phyloP scores from a whole-genome alignment of 1,284 basidiomycete species.

The Marasmius tenuissimus region DNA sequence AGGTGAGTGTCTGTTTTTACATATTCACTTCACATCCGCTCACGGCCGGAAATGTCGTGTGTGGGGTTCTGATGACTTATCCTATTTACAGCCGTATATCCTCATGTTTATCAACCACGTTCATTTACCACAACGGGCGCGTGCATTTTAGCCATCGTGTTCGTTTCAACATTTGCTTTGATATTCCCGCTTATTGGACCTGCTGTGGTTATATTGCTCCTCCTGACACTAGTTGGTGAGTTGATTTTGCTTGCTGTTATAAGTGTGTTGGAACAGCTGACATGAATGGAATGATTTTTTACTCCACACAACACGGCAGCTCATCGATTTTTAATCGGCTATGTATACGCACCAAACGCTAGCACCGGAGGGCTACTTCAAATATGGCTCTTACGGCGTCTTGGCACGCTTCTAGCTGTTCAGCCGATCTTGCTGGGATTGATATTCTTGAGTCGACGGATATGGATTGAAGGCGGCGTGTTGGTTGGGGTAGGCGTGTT shows the following conservation, averaged over 20 bases:
- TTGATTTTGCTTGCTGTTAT: conserved; percentile 8
- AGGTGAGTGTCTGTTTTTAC: conserved; percentile 42
- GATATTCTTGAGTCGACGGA: conserved; percentile 59
- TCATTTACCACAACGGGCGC: conserved; percentile 54
- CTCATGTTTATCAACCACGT: conserved; percentile 67
- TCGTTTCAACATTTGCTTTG: conserved; percentile 69
- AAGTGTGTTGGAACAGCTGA: background rate
- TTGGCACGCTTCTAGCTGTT: conserved; percentile 63
- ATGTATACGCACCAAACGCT: conserved; percentile 71
- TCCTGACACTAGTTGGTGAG: conserved; percentile 70
- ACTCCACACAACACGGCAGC: conserved; percentile 36
- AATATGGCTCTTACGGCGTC: conserved; percentile 71
- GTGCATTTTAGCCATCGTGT: conserved; percentile 66
- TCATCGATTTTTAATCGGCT: conserved; percentile 73
- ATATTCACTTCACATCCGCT: background rate
- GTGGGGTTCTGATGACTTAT: background rate
- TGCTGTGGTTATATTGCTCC: conserved; percentile 63
- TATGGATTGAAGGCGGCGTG: conserved; percentile 73
- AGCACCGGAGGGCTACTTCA: conserved; percentile 72
- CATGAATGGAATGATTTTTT: background rate
- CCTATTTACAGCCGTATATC: conserved; percentile 61
- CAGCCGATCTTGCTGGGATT: conserved; percentile 76
- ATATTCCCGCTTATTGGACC: conserved; percentile 79
- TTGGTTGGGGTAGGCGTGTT: conserved; percentile 55
- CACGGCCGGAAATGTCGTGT: background rate